phyloP scores from a whole-genome alignment of 768 basidiomycete genomes.

The Mycena kentingensis region DNA sequence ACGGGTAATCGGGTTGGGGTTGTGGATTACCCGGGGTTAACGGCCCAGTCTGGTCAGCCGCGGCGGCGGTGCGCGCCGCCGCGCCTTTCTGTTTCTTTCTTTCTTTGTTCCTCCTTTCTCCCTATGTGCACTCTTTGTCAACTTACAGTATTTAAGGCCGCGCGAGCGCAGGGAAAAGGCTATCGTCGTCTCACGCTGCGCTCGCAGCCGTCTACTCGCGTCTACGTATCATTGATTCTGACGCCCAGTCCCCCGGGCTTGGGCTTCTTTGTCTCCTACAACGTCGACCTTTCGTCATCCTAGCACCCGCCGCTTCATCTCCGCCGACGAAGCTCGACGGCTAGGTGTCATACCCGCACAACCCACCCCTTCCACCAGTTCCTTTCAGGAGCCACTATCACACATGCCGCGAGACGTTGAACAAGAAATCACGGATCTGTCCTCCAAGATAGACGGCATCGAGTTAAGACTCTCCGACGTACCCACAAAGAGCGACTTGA shows the following conservation, averaged over 20 bases:
- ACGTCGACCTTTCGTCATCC: background rate
- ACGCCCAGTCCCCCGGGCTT: background rate
- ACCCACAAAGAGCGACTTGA: no score
- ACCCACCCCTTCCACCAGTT: no score
- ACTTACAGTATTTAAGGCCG: constrained; percentile 2
- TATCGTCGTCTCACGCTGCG: constrained; percentile 14
- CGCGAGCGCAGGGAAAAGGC: constrained; percentile 6
- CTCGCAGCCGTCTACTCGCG: constrained; percentile 4
- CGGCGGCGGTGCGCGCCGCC: no score
- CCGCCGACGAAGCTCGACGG: no score
- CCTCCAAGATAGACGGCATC: no score
- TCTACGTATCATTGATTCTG: background rate
- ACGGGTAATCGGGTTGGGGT: background rate
- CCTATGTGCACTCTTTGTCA: no score
- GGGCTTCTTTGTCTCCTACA: background rate
- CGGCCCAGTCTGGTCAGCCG: constrained; percentile 4
- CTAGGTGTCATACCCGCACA: no score
- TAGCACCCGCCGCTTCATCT: no score
- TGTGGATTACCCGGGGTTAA: constrained; percentile 5
- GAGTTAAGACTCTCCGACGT: no score
- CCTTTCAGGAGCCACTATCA: no score
- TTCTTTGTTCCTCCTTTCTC: background rate
- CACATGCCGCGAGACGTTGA: no score
- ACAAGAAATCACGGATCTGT: no score
- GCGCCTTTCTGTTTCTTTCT: background rate